Conservation (phyloP, 2,329 filamentous ascomycete genomes). For the Zopfia rhizophila region DNA sequence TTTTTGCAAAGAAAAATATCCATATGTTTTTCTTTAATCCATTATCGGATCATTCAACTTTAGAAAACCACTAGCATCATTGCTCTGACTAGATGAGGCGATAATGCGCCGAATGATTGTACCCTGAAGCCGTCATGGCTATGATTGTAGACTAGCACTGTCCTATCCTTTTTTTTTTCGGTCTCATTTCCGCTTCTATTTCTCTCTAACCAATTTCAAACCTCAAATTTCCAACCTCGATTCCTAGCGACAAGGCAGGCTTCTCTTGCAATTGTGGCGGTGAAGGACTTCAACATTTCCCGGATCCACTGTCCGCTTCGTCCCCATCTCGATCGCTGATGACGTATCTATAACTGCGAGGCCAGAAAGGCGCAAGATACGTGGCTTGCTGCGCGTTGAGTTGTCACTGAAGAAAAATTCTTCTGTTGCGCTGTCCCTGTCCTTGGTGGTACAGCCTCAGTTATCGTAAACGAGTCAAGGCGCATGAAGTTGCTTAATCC, state of each 20-base stretch:
- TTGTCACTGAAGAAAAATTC: slow-evolving; percentile 13
- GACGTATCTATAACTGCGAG: slow-evolving; percentile 38
- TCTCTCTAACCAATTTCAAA: slow-evolving; percentile 24
- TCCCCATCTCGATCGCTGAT: slow-evolving; percentile 34
- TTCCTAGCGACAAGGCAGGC: slow-evolving; percentile 27
- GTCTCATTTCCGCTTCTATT: slow-evolving; percentile 30
- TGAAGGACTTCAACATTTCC: slow-evolving; percentile 31
- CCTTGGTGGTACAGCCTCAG: slow-evolving; percentile 16
- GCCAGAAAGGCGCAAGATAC: slow-evolving; percentile 8
- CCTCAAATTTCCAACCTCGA: slow-evolving; percentile 28
- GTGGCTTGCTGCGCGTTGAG: slow-evolving; percentile 24
- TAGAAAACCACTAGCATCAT: slow-evolving; percentile 7
- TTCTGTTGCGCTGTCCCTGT: slow-evolving; percentile 11
- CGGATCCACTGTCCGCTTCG: slow-evolving; percentile 29
- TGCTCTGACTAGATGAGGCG: no score
- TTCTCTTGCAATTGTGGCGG: slow-evolving; percentile 38
- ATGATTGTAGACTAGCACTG: slow-evolving; percentile 23
- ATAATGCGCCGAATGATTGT: no score
- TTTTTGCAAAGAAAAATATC: slow-evolving; percentile 15
- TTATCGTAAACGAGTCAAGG: slow-evolving; percentile 2
- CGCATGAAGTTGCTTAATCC: slow-evolving; percentile 5
- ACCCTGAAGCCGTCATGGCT: slow-evolving; percentile 23
- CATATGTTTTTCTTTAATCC: slow-evolving; percentile 16
- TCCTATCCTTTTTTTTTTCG: slow-evolving; percentile 7
- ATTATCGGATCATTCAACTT: slow-evolving; percentile 4